Percentiles rank a stretch among this genome's conserved stretches.
These are phyloP conservation scores for Penicillium waksmanii DNA, from an alignment of 495 filamentous ascomycete genomes.

Conservation along the genomic window DNA sequence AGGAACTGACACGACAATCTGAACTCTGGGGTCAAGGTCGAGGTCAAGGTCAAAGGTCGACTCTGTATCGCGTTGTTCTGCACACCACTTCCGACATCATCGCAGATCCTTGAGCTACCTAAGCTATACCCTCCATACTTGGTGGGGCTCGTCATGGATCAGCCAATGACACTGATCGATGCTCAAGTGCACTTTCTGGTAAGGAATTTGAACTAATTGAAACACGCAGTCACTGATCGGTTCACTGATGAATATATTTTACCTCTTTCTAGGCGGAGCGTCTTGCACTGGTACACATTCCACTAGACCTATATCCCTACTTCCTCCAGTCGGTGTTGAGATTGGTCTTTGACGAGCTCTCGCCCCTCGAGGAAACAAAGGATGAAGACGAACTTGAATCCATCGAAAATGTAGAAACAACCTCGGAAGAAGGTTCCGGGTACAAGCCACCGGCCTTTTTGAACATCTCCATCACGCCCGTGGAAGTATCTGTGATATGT, in stretches of 20 bases:
- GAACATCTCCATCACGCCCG: conserved; percentile 89
- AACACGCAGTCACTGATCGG: not conserved
- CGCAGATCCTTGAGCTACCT: not conserved
- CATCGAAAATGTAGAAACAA: conserved; percentile 24
- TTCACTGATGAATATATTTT: conserved; percentile 4
- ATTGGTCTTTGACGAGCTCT: conserved; percentile 72
- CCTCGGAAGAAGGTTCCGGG: conserved; percentile 29
- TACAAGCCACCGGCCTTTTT: conserved; percentile 73
- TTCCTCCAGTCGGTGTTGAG: conserved; percentile 84
- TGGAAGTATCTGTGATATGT: conserved; percentile 93
- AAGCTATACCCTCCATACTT: not conserved
- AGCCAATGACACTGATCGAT: conserved; percentile 53
- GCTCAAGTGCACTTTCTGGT: conserved; percentile 62
- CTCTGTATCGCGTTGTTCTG: not conserved
- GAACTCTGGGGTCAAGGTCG: not conserved
- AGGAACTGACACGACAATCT: not conserved
- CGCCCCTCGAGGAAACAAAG: conserved; percentile 32
- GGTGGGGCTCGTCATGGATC: conserved; percentile 34
- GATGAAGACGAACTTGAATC: conserved; percentile 32
- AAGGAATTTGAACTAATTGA: conserved; percentile 32
- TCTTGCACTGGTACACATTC: conserved; percentile 89
- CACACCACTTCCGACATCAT: not conserved
- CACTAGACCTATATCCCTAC: conserved; percentile 75
- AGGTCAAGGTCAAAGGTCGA: not conserved
- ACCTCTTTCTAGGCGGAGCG: conserved; percentile 68